Percentiles rank a stretch among this genome's conserved stretches.
These are phyloP conservation scores for Hapsidospora chrysogenum DNA, from an alignment of 495 filamentous ascomycete genomes.

Conservation along the genomic window DNA sequence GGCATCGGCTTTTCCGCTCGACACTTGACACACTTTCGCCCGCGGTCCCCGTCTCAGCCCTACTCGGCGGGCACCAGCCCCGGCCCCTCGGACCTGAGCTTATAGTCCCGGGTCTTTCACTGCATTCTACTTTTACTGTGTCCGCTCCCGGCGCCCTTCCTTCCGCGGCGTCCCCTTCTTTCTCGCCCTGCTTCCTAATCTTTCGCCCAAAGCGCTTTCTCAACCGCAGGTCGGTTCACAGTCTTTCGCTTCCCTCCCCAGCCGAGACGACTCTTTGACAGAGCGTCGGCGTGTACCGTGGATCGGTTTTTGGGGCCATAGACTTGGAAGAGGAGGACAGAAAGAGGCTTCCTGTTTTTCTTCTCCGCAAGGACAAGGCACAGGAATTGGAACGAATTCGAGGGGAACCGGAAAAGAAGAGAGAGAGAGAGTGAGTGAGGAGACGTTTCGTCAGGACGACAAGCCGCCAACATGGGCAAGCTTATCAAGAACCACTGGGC, in stretches of 20 bases:
- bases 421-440: too few relatives aligned
- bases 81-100: too few relatives aligned
- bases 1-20: too few relatives aligned
- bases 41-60: background rate
- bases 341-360: background rate
- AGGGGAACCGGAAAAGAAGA: too few relatives aligned
- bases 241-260: constrained; percentile 15
- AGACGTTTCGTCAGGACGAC: too few relatives aligned
- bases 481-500: constrained; percentile 99
- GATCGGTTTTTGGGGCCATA: background rate
- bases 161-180: constrained; percentile 10
- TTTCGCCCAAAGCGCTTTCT: too few relatives aligned
- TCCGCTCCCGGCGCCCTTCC: too few relatives aligned
- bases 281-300: background rate
- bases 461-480: constrained; percentile 94
- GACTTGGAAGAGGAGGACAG: too few relatives aligned
- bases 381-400: too few relatives aligned
- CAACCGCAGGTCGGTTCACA: constrained; percentile 32
- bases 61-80: background rate
- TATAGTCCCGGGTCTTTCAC: too few relatives aligned
- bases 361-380: background rate
- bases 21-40: background rate
- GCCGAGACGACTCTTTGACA: background rate
- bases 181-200: too few relatives aligned
- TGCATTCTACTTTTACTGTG: too few relatives aligned